These are phyloP conservation scores for Haematococcus lacustris DNA, from an alignment of 139 green algal genomes.

Conservation along the genomic window DNA sequence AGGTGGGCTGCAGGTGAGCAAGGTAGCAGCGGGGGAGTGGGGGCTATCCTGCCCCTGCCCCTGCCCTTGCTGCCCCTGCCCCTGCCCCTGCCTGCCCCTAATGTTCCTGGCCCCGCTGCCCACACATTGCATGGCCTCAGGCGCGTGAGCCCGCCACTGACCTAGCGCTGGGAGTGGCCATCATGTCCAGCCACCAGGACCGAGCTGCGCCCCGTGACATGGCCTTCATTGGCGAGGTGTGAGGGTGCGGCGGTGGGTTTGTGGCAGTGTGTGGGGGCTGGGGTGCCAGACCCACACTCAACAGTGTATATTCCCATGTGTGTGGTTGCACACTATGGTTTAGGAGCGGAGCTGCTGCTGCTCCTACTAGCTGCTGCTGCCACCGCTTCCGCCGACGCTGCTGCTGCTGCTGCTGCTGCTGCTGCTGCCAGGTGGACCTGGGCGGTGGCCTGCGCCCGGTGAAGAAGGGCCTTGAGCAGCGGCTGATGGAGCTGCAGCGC, in stretches of 20 bases:
- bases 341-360: background rate
- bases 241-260: slow-evolving; percentile 4
- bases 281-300: background rate
- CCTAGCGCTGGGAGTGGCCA: slow-evolving; percentile 23
- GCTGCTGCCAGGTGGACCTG: slow-evolving; percentile 21
- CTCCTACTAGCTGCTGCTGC: background rate
- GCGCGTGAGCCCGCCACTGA: slow-evolving; percentile 22
- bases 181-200: slow-evolving; percentile 25
- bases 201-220: slow-evolving; percentile 9
- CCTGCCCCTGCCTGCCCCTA: too few relatives aligned
- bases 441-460: slow-evolving; percentile 18
- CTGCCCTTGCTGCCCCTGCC: background rate
- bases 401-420: background rate
- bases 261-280: background rate
- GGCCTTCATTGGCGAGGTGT: slow-evolving; percentile 27
- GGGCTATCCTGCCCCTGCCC: background rate
- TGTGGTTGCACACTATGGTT: background rate
- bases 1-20: slow-evolving; percentile 8
- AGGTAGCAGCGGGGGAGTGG: background rate
- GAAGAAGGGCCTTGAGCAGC: slow-evolving; percentile 12
- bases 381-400: background rate
- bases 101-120: background rate
- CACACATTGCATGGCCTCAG: slow-evolving; percentile 4
- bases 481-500: slow-evolving; percentile 16
- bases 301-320: background rate